These are phyloP conservation scores for Bolboschoenoplectus hybrid DNA, from an alignment of 202 grass and related monocot species.

Conservation along the genomic window DNA sequence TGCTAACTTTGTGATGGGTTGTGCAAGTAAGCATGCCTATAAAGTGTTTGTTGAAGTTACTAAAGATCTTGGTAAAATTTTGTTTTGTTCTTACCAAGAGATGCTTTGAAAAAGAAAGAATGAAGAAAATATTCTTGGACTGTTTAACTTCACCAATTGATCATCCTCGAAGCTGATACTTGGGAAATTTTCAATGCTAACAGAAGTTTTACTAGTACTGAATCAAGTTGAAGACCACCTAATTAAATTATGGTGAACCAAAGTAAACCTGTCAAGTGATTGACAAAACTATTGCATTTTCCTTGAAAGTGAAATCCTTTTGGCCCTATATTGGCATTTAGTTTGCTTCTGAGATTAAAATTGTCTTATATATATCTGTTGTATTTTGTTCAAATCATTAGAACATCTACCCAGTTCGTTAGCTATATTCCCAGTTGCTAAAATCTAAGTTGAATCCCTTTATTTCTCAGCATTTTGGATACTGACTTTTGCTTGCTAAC, in stretches of 20 bases:
- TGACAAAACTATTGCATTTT: neutral
- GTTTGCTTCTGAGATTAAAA: neutral
- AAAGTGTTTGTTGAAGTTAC: neutral
- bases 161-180: neutral
- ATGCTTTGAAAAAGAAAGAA: neutral
- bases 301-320: neutral
- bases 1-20: neutral
- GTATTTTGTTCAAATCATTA: neutral
- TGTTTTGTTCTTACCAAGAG: neutral
- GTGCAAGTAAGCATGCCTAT: neutral
- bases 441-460: neutral
- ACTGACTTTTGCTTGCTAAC: neutral
- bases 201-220: neutral
- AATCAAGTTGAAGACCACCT: neutral
- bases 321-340: neutral
- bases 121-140: neutral
- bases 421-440: neutral
- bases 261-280: slow-evolving; percentile 1
- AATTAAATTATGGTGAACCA: neutral
- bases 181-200: neutral
- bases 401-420: neutral
- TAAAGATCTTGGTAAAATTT: neutral
- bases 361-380: neutral
- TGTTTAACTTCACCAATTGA: neutral
- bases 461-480: slow-evolving; percentile 12